Evolutionary conservation across 2,329 filamentous ascomycete species (phyloP), one percentile per base, ranked within the genome.

Genomic region (Parafenestella ontariensis): DNA sequence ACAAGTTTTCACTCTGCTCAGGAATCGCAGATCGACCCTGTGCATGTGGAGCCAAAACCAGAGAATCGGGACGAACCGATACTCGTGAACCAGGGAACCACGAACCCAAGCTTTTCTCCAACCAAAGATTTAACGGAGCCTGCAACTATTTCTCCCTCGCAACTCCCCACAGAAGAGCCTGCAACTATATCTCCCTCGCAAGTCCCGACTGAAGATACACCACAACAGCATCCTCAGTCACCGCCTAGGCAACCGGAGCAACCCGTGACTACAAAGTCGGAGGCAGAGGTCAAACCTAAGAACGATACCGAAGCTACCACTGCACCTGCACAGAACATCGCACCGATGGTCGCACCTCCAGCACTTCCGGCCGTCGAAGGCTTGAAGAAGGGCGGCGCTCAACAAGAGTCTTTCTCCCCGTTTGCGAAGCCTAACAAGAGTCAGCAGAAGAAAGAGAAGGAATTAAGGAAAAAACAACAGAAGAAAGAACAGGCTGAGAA

Each of bases 391-490:
- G 33, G 40, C 20, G 66, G 68, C 11, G 57, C 62, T 17, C 64
- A 68, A 31, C 66, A 70, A 1, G 61, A 71, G 37, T 73, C 71
- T 4, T 59, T 74, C 8, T 59, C 62, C 29, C 67, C 68, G 1
- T 74, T 70, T 17, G 68, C 67, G 2, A 71, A 67, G 39, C 47
- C 59, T 1, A 64, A 54, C 21, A 73, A 71, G 46, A 48, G 64
- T 15, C 68, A 70, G 34, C 61, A 62, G 20, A 71, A 71, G 49
- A 72, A 70, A 42, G 71, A 75, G 44, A 73, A 61, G 47, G 61
- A 72, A 18, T 66, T 69, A 21, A 76, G 73, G 60, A 76, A 75
- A 53, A 78, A 76, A 49, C 70, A 71, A 17, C 66, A 64, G 41
- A 67, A 61, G 52, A 73, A 64, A 28, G 60, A 55, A 39, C 66